Percentiles rank a stretch among this genome's conserved stretches.
phyloP scores from a whole-genome alignment of 2,329 filamentous ascomycete genomes.

The Aciculosporium take region DNA sequence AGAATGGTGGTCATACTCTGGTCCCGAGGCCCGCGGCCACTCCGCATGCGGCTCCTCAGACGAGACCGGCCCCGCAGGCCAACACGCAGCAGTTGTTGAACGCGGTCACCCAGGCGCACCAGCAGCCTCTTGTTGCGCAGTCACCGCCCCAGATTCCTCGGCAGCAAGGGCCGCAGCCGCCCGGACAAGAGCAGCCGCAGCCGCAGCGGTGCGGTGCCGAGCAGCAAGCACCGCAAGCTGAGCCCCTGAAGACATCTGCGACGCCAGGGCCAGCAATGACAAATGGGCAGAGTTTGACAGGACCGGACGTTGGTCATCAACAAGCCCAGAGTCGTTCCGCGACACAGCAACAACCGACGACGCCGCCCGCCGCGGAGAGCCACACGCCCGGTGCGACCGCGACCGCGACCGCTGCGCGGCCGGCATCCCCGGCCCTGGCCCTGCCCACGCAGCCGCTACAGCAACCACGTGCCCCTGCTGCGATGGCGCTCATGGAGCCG shows the following conservation, averaged over 20 bases:
- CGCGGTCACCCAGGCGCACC: conserved; percentile 11
- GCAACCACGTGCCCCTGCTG: background rate
- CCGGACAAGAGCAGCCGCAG: too few relatives aligned
- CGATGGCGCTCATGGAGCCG: too few relatives aligned
- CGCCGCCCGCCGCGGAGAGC: background rate
- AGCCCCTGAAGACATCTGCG: conserved; percentile 1
- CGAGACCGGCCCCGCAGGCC: conserved; percentile 13
- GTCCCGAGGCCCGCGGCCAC: conserved; percentile 4
- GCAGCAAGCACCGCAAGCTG: conserved; percentile 8
- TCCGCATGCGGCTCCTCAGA: conserved; percentile 15
- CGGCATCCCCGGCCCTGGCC: background rate
- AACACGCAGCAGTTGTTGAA: conserved; percentile 19
- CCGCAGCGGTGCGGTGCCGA: conserved; percentile 5
- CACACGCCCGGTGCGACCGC: background rate
- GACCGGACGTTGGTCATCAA: background rate
- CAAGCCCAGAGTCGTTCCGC: background rate
- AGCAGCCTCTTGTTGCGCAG: conserved; percentile 15
- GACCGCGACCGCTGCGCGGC: background rate
- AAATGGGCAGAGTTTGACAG: conserved; percentile 1
- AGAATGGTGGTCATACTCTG: background rate
- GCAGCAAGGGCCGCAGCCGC: conserved; percentile 10
- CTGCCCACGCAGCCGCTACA: background rate
- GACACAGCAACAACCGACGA: background rate
- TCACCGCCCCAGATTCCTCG: conserved; percentile 13
- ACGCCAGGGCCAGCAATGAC: conserved; percentile 1